Percentiles rank a stretch among this genome's conserved stretches.
Evolutionary conservation across 2,329 filamentous ascomycete genomes (phyloP).

Genomic region (Colletotrichum eleusines): DNA sequence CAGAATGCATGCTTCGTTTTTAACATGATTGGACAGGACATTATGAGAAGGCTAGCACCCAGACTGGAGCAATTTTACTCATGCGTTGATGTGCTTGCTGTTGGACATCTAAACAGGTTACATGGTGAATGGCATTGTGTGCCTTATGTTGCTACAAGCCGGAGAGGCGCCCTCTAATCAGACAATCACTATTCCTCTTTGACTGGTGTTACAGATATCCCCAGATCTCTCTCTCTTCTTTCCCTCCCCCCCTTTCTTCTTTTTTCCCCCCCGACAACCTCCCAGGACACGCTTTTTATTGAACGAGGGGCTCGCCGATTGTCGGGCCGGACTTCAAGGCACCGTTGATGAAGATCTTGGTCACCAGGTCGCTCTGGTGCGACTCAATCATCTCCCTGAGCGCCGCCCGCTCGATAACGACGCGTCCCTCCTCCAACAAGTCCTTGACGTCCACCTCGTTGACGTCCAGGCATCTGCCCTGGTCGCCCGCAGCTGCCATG

Average conservation of each 20-base stretch:
- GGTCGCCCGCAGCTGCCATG: slow-evolving; percentile 71
- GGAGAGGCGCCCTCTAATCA: slow-evolving; percentile 33
- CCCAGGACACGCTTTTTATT: neutral
- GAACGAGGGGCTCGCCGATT: slow-evolving; percentile 49
- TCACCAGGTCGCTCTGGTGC: slow-evolving; percentile 76
- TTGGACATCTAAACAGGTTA: neutral
- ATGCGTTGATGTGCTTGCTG: neutral
- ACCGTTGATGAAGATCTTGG: slow-evolving; percentile 60
- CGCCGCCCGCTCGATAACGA: slow-evolving; percentile 88
- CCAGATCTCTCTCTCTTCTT: slow-evolving; percentile 5
- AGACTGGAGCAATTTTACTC: neutral
- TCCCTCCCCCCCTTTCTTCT: neutral
- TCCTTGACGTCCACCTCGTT: slow-evolving; percentile 97
- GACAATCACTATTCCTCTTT: slow-evolving; percentile 28
- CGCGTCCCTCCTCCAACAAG: slow-evolving; percentile 83
- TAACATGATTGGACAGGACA: neutral
- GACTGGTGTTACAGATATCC: slow-evolving; percentile 39
- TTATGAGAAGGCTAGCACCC: neutral
- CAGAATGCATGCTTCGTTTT: neutral
- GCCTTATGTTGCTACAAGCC: slow-evolving; percentile 41
- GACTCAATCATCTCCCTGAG: slow-evolving; percentile 78
- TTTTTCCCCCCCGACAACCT: neutral
- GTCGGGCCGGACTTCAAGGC: slow-evolving; percentile 50
- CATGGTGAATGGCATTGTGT: slow-evolving; percentile 31
- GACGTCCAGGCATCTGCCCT: slow-evolving; percentile 77